Evolutionary conservation across 352 stramenopile genomes (phyloP), one percentile per base, ranked within the genome.

Genomic region (Thalassiosira exigua): DNA sequence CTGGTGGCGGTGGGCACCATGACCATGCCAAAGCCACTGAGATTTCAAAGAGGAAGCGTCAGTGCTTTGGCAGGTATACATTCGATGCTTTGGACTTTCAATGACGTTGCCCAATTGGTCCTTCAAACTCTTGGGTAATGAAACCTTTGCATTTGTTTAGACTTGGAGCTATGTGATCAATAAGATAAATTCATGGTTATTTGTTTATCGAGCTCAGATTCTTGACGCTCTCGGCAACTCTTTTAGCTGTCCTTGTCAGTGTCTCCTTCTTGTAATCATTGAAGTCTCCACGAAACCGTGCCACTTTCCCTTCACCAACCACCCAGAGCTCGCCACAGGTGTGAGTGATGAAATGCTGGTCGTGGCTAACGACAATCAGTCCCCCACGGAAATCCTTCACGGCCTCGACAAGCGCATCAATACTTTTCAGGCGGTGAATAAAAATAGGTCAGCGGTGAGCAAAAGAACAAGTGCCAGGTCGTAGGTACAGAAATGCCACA

Each of bases 321-420:
- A 95, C 86, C 95, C 95, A 98, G 3, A 98, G 83, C 82, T 98
- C 96, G 32, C 94, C 81, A 73, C 95, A 98, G 39, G 97, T 96
- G 69, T 11, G n/a, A 60, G 96, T 97, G 51, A 98, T 90, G 48
- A 98, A 94, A 85, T 98, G 95, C 89, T 98, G 94, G 84, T 98
- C 95, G 84, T 98, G 95, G 29, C 93, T 97, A 4, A 98, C 95
- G 36, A 98, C 87, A 57, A 98, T 89, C 5, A 98, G 94, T 42
- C 95, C 95, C 46, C 96, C 96, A 81, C 97, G 95, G 88, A 96
- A 98, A 36, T 92, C 83, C 29, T 90, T 91, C 54, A 98, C 88
- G 29, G 95, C 94, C 58, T 97, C 93, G 52, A 97, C 96, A 50
- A 98, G 87, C 39, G 94, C 81, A 48, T 94, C 82, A n/a, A 91